Evolutionary conservation across 2,329 filamentous ascomycete species (phyloP).

Genomic region (Conoideocrella luteorostrata): DNA sequence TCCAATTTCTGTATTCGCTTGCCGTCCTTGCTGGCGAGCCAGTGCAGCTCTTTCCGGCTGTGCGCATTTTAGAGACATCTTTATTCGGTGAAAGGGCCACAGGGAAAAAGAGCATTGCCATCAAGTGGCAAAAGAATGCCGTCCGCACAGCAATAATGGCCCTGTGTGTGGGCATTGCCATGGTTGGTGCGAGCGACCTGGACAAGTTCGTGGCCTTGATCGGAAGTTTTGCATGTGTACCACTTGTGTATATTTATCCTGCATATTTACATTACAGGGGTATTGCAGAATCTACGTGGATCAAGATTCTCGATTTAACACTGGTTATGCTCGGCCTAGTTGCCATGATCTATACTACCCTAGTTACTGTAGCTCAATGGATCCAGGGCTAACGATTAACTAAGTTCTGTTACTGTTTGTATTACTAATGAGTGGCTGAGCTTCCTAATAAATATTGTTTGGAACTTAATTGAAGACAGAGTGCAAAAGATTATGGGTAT

Average conservation of each 20-base stretch:
- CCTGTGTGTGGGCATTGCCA: slow-evolving; percentile 54
- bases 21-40: slow-evolving; percentile 69
- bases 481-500: too few relatives aligned
- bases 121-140: slow-evolving; percentile 73
- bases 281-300: slow-evolving; percentile 49
- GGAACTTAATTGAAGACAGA: too few relatives aligned
- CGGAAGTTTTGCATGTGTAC: slow-evolving; percentile 67
- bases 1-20: slow-evolving; percentile 68
- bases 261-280: slow-evolving; percentile 64
- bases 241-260: slow-evolving; percentile 72
- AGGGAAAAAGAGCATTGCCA: slow-evolving; percentile 56
- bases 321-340: slow-evolving; percentile 58
- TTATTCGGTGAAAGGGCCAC: slow-evolving; percentile 59
- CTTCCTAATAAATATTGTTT: too few relatives aligned
- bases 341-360: slow-evolving; percentile 67
- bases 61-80: slow-evolving; percentile 63
- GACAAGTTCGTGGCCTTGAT: slow-evolving; percentile 72
- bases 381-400: slow-evolving; percentile 11
- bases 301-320: slow-evolving; percentile 52
- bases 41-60: slow-evolving; percentile 68
- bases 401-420: too few relatives aligned
- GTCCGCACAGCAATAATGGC: slow-evolving; percentile 53
- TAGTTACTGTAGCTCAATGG: slow-evolving; percentile 45
- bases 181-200: slow-evolving; percentile 60
- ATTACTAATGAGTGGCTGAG: too few relatives aligned